These are phyloP conservation scores for Colletotrichum higginsianum DNA, from an alignment of 2,329 filamentous ascomycete species.

Conservation along the genomic window DNA sequence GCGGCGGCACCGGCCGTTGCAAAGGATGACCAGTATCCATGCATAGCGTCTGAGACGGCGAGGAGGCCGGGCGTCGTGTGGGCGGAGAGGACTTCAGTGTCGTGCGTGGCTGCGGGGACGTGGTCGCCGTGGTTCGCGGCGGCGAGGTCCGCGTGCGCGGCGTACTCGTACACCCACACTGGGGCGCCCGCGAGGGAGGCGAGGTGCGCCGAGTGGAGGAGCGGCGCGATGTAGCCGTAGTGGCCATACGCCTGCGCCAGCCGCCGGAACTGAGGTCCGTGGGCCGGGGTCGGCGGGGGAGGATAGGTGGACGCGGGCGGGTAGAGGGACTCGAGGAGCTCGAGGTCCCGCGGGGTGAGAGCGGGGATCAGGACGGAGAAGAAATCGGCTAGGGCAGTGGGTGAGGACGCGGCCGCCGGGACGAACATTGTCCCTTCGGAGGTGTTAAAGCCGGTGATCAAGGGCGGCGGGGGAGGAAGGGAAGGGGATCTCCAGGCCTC, in stretches of 20 bases:
- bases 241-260: conserved; percentile 74
- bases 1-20: conserved; percentile 34
- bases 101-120: conserved; percentile 59
- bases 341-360: conserved; percentile 66
- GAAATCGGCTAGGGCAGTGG: conserved; percentile 64
- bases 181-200: conserved; percentile 50
- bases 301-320: conserved; percentile 57
- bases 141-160: conserved; percentile 58
- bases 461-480: conserved; percentile 67
- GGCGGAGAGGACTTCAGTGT: conserved; percentile 54
- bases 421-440: conserved; percentile 80
- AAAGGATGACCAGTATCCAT: conserved; percentile 58
- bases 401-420: conserved; percentile 59
- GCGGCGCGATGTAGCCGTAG: conserved; percentile 76
- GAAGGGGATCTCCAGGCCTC: conserved; percentile 68
- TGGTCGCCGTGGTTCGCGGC: conserved; percentile 66
- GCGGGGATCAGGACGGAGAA: conserved; percentile 74
- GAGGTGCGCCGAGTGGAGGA: conserved; percentile 71
- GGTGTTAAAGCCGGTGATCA: conserved; percentile 79
- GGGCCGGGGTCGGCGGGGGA: conserved; percentile 42
- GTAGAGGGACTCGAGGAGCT: conserved; percentile 72
- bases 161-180: conserved; percentile 73
- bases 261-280: conserved; percentile 70
- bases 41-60: conserved; percentile 52
- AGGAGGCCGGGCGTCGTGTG: conserved; percentile 61